Conservation (phyloP, 176 grass and related monocot species). For the Carex cristatella region DNA sequence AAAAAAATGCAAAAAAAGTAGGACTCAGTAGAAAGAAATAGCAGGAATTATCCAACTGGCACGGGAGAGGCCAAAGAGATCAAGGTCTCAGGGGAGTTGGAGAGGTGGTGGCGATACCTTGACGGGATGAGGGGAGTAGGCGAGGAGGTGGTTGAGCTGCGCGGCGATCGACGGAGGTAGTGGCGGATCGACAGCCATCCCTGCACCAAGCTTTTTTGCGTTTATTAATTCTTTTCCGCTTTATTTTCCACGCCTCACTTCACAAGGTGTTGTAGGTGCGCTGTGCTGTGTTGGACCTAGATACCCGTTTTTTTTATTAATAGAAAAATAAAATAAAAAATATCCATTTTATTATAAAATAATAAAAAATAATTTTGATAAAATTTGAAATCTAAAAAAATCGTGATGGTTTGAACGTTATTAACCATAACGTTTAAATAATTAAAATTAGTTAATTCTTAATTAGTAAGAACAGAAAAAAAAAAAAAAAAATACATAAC, state of each 20-base stretch:
- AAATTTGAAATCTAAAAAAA: too few species aligned
- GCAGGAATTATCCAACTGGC: background rate
- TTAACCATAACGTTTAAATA: too few species aligned
- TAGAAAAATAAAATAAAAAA: too few species aligned
- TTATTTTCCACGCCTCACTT: background rate
- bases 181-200: slow-evolving; percentile 27
- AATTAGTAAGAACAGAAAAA: too few species aligned
- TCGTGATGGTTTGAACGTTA: too few species aligned
- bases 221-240: background rate
- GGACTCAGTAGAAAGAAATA: background rate
- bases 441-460: too few species aligned
- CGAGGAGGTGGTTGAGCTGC: slow-evolving; percentile 75
- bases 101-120: slow-evolving; percentile 26
- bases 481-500: too few species aligned
- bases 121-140: slow-evolving; percentile 55
- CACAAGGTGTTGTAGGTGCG: background rate
- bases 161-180: slow-evolving; percentile 57
- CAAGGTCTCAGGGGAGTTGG: background rate
- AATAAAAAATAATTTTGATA: too few species aligned
- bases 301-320: too few species aligned
- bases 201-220: background rate
- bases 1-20: background rate
- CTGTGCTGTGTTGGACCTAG: too few species aligned
- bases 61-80: background rate
- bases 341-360: too few species aligned